phyloP scores from a whole-genome alignment of 768 basidiomycete genomes.

The Cyclocybe cylindracea region DNA sequence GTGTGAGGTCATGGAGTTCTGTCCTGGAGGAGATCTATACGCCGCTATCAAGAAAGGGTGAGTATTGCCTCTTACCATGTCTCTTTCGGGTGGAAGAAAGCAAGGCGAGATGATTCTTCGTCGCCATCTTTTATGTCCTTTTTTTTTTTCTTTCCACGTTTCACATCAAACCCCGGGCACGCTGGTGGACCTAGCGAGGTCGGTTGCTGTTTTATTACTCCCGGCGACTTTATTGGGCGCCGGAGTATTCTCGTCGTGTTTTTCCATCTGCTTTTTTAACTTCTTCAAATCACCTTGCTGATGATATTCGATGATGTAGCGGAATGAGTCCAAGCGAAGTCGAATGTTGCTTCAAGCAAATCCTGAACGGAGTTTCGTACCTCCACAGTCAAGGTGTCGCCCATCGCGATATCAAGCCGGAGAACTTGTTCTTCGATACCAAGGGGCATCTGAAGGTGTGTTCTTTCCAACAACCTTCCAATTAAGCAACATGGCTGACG shows the following conservation, averaged over 20 bases:
- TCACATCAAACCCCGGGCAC: no score
- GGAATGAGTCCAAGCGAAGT: slow-evolving; percentile 89
- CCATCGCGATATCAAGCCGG: slow-evolving; percentile 97
- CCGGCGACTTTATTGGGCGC: no score
- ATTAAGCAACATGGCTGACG: no score
- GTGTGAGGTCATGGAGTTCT: slow-evolving; percentile 99
- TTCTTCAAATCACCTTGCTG: slow-evolving; percentile 1
- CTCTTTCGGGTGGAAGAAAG: neutral
- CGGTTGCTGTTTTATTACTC: no score
- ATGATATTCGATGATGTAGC: slow-evolving; percentile 23
- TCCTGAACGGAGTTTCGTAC: slow-evolving; percentile 84
- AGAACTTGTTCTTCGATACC: slow-evolving; percentile 94
- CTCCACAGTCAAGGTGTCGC: slow-evolving; percentile 97
- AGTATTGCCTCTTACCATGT: slow-evolving; percentile 18
- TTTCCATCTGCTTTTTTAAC: neutral
- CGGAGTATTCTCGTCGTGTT: slow-evolving; percentile 1
- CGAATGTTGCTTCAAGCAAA: slow-evolving; percentile 98
- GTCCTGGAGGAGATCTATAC: slow-evolving; percentile 96
- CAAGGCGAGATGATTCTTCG: no score
- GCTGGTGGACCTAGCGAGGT: no score
- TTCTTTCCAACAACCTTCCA: slow-evolving; percentile 1
- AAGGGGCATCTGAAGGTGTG: slow-evolving; percentile 90
- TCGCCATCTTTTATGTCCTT: no score
- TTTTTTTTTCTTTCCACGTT: no score
- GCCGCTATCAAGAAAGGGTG: slow-evolving; percentile 97